Evolutionary conservation across 768 basidiomycete species (phyloP), one percentile per base, ranked within the genome.

Genomic region (Podaxis mareebaensis): DNA sequence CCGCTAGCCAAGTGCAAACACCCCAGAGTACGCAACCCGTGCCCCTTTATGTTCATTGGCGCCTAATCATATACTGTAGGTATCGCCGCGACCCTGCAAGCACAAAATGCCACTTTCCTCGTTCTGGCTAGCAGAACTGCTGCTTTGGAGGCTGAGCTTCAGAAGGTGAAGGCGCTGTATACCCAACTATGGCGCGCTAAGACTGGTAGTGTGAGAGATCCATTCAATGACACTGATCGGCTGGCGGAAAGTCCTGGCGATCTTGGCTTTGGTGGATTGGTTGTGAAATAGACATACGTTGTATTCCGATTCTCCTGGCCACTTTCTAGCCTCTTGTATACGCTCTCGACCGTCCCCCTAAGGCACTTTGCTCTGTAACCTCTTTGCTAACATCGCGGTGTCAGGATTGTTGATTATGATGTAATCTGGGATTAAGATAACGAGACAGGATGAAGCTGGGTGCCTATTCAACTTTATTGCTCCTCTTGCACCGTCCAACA

Each of bases 171-270:
- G 72, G 74, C 78, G 10, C 71, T 89, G 11, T 93, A 92, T 67
- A 89, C 88, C 0, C 89, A 92, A 68, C 76, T 92, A 5, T 94
- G 91, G 90, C 85, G 90, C 12, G 79, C 84, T 17, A 87, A 88
- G 72, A 93, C 90, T 15, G 92, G 92, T 33, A 93, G 91, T 68
- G 86, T 88, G 74, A 79, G 92, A 63, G 92, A 94, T 72, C 93
- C 93, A 7, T 95, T 94, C 71, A 86, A 88, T 60, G 78, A 79
- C 44, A 69, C 74, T 48, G 78, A 78, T 65, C 76, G 74, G 64
- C 66, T 70, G 24, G 65, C 65, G 60, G 73, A 74, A 64, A 71
- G 69, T 53, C 70, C 68, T 53, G 70, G 71, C 38, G 83, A 84
- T 67, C 76, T 78, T 68, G 79, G 79, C 12, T 63, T 82, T 65